These are phyloP conservation scores for Trichoderma sp. DNA, from an alignment of 2,329 filamentous ascomycete species.

Conservation along the genomic window DNA sequence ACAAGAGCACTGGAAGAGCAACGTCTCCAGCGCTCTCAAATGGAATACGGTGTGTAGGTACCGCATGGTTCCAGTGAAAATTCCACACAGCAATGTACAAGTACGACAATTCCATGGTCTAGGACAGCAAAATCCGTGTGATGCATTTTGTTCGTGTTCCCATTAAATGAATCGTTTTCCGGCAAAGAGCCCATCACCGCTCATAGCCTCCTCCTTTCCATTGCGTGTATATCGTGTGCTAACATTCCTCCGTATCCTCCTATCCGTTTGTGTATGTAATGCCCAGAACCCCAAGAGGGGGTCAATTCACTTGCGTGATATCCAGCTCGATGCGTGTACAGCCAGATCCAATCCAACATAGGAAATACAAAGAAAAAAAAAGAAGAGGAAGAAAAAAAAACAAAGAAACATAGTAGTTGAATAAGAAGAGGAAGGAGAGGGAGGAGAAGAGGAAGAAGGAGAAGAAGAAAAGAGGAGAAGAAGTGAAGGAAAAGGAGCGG, in stretches of 20 bases:
- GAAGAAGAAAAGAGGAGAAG: background rate
- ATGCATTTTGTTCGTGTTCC: slow-evolving; percentile 18
- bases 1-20: too few species aligned
- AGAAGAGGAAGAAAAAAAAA: background rate
- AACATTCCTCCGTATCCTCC: background rate
- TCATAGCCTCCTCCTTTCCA: slow-evolving; percentile 4
- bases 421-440: background rate
- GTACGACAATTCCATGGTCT: background rate
- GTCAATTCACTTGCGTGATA: slow-evolving; percentile 3
- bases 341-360: background rate
- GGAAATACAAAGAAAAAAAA: background rate
- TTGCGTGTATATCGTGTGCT: slow-evolving; percentile 15
- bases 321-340: slow-evolving; percentile 17
- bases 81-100: background rate
- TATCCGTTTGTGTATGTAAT: background rate
- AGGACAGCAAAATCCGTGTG: background rate
- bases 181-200: slow-evolving; percentile 3
- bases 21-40: too few species aligned
- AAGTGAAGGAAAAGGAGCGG: background rate
- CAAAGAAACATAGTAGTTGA: background rate
- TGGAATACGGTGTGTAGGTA: too few species aligned
- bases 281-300: background rate
- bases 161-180: slow-evolving; percentile 13
- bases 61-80: background rate
- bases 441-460: background rate